Evolutionary conservation across 345 rosid genomes (phyloP).

Genomic region (Eucalyptus regnans): DNA sequence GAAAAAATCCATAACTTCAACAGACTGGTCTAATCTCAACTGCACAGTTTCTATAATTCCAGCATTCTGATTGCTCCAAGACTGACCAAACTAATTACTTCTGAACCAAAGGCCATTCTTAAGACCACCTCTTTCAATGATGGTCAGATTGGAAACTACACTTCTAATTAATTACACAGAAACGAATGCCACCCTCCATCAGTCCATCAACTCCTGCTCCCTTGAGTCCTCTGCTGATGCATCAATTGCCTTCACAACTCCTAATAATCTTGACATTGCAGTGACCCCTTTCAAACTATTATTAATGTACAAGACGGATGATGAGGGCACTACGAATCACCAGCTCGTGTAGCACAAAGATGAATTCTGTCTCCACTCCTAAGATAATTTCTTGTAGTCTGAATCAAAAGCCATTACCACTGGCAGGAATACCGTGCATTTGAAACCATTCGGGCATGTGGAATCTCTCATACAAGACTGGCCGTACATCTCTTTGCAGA

Average conservation of each 20-base stretch:
- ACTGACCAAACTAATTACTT: background rate
- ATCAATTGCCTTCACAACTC: background rate
- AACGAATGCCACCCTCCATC: background rate
- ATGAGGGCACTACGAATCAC: background rate
- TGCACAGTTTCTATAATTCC: background rate
- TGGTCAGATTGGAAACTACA: background rate
- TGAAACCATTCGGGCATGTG: conserved; percentile 51
- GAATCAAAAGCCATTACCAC: background rate
- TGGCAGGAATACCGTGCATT: conserved; percentile 34
- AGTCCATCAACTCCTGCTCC: background rate
- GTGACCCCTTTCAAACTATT: background rate
- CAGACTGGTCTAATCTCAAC: background rate
- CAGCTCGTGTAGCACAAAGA: background rate
- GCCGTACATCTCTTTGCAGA: conserved; percentile 29
- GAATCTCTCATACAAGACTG: conserved; percentile 6
- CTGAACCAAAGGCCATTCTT: background rate
- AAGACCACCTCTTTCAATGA: background rate
- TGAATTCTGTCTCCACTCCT: background rate
- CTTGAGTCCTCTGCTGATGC: background rate
- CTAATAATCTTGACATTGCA: background rate
- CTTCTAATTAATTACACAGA: background rate
- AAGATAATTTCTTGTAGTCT: background rate
- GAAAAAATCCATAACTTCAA: background rate
- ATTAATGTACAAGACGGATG: background rate
- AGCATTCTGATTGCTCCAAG: background rate